Evolutionary conservation across 345 rosid species (phyloP).

Genomic region (Heritiera littoralis): DNA sequence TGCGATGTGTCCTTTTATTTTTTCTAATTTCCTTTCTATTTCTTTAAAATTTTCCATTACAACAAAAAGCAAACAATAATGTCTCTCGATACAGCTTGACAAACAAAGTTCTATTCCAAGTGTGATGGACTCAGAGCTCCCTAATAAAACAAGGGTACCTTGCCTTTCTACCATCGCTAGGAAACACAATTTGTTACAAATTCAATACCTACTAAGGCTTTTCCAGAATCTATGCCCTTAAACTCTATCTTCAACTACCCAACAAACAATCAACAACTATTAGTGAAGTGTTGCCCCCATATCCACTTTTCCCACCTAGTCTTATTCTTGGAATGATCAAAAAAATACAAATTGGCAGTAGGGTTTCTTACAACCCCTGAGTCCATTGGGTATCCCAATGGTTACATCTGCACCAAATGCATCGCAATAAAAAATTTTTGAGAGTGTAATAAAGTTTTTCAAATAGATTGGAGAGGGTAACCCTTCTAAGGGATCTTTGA

Average conservation of each 20-base stretch:
- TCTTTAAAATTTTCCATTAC: constrained; percentile 19
- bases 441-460: constrained; percentile 85
- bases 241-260: constrained; percentile 49
- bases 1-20: neutral
- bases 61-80: constrained; percentile 42
- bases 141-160: constrained; percentile 41
- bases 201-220: constrained; percentile 51
- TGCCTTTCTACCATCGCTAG: constrained; percentile 41
- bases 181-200: constrained; percentile 60
- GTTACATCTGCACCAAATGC: too few relatives aligned
- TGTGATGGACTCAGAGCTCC: constrained; percentile 51
- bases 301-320: constrained; percentile 97
- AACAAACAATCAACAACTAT: constrained; percentile 45
- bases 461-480: constrained; percentile 79
- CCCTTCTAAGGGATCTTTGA: constrained; percentile 26
- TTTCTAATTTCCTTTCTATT: constrained; percentile 3
- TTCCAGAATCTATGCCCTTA: constrained; percentile 65
- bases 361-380: too few relatives aligned
- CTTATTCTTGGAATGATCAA: constrained; percentile 98
- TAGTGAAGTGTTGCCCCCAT: constrained; percentile 77
- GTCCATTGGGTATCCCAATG: too few relatives aligned
- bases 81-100: constrained; percentile 56
- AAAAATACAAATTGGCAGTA: constrained; percentile 97
- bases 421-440: constrained; percentile 70
- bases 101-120: constrained; percentile 44